These are phyloP conservation scores for Neurospora intermedia DNA, from an alignment of 495 filamentous ascomycete species.

Conservation along the genomic window DNA sequence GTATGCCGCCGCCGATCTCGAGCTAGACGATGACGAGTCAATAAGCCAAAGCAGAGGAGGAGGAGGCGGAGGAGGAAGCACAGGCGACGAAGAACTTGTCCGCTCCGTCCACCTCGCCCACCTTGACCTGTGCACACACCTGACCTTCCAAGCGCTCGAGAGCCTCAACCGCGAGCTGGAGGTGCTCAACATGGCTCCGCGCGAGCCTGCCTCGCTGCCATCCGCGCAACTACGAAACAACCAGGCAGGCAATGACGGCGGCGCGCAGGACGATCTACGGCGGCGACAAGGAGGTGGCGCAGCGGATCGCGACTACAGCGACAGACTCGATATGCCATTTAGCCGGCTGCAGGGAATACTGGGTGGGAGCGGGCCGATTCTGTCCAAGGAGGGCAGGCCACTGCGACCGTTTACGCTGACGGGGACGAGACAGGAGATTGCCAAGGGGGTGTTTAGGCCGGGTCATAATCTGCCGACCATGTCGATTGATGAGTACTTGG, in stretches of 20 bases:
- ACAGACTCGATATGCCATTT: background rate
- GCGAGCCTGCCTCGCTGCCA: conserved; percentile 29
- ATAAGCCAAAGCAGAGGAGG: conserved; percentile 49
- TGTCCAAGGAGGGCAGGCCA: conserved; percentile 76
- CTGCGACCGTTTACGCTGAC: conserved; percentile 84
- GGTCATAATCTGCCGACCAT: conserved; percentile 94
- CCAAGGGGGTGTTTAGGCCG: conserved; percentile 75
- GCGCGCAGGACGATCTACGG: conserved; percentile 6
- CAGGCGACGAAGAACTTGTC: conserved; percentile 62
- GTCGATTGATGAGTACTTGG: conserved; percentile 95
- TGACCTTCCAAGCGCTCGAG: conserved; percentile 77
- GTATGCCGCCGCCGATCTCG: conserved; percentile 28
- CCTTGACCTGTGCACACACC: conserved; percentile 60
- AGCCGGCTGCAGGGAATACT: conserved; percentile 26
- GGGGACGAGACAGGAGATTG: conserved; percentile 64
- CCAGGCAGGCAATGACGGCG: background rate
- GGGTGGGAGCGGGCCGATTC: conserved; percentile 51
- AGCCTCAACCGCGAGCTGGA: conserved; percentile 71
- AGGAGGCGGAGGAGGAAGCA: conserved; percentile 42
- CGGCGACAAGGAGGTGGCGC: conserved; percentile 33
- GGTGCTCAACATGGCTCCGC: conserved; percentile 63
- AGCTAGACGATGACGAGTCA: conserved; percentile 31
- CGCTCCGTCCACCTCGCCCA: conserved; percentile 70
- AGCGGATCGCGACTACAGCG: conserved; percentile 27
- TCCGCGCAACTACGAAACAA: conserved; percentile 2